A percentile compares a stretch with the other conserved stretches of the same genome.
phyloP scores from a whole-genome alignment of 768 basidiomycete genomes.

The Kwoniella dejecticola region DNA sequence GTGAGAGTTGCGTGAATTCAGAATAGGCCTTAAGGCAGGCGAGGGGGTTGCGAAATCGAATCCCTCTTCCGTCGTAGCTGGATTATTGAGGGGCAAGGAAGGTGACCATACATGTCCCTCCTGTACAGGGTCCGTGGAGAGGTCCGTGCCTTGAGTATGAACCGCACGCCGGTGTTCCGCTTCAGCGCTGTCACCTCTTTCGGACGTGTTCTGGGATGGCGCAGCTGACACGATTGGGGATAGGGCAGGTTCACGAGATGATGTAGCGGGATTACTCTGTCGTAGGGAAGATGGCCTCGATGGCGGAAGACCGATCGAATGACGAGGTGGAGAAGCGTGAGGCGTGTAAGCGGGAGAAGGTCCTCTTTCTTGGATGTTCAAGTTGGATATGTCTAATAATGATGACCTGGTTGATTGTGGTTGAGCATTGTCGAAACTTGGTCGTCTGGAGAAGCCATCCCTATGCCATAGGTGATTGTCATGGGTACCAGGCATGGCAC shows the following conservation, averaged over 20 bases:
- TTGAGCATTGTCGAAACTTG: slow-evolving; percentile 20
- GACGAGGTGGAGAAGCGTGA: slow-evolving; percentile 16
- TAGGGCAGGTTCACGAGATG: slow-evolving; percentile 24
- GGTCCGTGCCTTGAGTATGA: background rate
- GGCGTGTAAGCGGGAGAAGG: slow-evolving; percentile 55
- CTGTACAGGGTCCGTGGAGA: slow-evolving; percentile 11
- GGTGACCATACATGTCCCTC: slow-evolving; percentile 16
- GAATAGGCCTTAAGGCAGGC: slow-evolving; percentile 12
- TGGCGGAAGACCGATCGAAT: slow-evolving; percentile 1
- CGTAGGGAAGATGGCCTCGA: slow-evolving; percentile 21
- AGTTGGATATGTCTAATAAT: slow-evolving; percentile 8
- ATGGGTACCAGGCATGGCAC: slow-evolving; percentile 41
- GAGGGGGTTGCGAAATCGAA: background rate
- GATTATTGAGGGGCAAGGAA: background rate
- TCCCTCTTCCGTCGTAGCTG: slow-evolving; percentile 9
- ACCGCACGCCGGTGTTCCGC: slow-evolving; percentile 19
- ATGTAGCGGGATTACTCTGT: slow-evolving; percentile 11
- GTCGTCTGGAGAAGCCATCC: slow-evolving; percentile 34
- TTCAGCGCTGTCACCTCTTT: slow-evolving; percentile 39
- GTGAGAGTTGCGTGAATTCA: background rate
- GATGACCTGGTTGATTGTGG: slow-evolving; percentile 2
- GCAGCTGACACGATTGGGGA: slow-evolving; percentile 47
- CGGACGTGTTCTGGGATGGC: slow-evolving; percentile 32
- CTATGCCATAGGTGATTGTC: slow-evolving; percentile 26
- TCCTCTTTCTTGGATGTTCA: slow-evolving; percentile 30